Conservation (phyloP, 805 yeast genomes). For the Ogataea zsoltii region DNA sequence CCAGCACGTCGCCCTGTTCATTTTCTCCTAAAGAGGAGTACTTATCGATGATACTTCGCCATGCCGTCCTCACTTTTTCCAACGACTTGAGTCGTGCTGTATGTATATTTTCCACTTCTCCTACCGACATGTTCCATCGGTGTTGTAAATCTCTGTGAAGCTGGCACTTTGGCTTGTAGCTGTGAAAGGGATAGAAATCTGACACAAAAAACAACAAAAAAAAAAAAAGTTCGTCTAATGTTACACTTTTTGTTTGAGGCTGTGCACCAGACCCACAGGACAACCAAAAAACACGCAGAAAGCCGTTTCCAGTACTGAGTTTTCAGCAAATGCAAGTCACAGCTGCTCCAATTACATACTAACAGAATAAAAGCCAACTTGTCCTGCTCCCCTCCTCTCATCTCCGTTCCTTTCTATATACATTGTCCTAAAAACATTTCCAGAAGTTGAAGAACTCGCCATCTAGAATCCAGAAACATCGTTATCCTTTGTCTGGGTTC, state of each 20-base stretch:
- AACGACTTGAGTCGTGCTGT: slow-evolving; percentile 20
- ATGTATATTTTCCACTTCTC: slow-evolving; percentile 13
- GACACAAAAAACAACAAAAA: slow-evolving; percentile 8
- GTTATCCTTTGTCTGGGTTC: slow-evolving; percentile 40
- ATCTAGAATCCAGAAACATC: slow-evolving; percentile 24
- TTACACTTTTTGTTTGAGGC: not conserved
- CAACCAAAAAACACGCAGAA: no score
- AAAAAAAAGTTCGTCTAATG: no score
- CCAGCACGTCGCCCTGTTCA: slow-evolving; percentile 64
- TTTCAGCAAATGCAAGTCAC: no score
- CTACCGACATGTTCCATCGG: slow-evolving; percentile 3
- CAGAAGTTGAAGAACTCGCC: no score
- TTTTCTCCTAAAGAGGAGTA: slow-evolving; percentile 49
- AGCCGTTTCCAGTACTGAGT: no score
- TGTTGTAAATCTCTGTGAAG: no score
- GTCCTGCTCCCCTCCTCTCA: no score
- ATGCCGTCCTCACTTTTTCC: slow-evolving; percentile 29
- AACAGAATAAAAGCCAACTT: no score
- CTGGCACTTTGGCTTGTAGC: no score
- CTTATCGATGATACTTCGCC: slow-evolving; percentile 55
- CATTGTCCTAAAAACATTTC: no score
- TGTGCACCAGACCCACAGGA: not conserved
- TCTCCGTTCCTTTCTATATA: no score
- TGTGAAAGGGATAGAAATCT: slow-evolving; percentile 1
- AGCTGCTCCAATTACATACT: no score